Conservation (phyloP, 805 yeast species). For the Candida golubevii region DNA sequence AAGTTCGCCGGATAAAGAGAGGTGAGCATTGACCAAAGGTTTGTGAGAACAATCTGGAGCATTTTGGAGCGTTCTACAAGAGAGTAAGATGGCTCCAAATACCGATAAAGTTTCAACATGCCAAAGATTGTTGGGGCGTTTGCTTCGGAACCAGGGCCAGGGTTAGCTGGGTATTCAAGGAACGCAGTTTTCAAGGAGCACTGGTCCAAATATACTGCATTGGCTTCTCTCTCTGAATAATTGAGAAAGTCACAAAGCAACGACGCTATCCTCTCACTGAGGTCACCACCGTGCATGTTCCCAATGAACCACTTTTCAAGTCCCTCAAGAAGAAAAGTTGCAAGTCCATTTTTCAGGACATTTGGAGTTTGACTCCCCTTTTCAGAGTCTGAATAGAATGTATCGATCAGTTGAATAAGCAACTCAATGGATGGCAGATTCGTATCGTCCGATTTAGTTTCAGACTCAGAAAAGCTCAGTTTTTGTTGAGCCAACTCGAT, state of each 20-base stretch:
- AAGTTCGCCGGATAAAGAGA: conserved; percentile 45
- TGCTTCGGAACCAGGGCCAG: neutral
- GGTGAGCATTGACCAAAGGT: conserved; percentile 53
- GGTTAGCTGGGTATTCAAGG: conserved; percentile 8
- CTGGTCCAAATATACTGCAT: conserved; percentile 3
- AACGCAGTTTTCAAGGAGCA: conserved; percentile 14
- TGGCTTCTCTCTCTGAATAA: conserved; percentile 17
- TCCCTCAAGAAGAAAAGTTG: conserved; percentile 17
- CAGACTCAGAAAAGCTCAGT: conserved; percentile 34
- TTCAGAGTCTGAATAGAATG: neutral
- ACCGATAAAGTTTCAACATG: conserved; percentile 35
- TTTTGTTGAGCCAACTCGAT: conserved; percentile 58
- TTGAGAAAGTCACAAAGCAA: conserved; percentile 18
- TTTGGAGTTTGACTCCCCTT: neutral
- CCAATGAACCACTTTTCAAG: conserved; percentile 18
- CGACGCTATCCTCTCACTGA: conserved; percentile 19
- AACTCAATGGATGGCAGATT: neutral
- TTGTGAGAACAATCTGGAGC: conserved; percentile 38
- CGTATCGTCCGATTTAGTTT: neutral
- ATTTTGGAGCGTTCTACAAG: conserved; percentile 32
- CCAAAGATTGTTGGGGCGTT: conserved; percentile 17
- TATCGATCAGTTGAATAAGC: neutral
- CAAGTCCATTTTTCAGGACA: conserved; percentile 5
- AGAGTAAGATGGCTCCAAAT: conserved; percentile 27
- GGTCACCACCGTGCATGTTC: conserved; percentile 11